Percentiles rank a stretch among this genome's conserved stretches.
Conservation (phyloP, 2,329 filamentous ascomycete species). For the Penicillium frequentans region DNA sequence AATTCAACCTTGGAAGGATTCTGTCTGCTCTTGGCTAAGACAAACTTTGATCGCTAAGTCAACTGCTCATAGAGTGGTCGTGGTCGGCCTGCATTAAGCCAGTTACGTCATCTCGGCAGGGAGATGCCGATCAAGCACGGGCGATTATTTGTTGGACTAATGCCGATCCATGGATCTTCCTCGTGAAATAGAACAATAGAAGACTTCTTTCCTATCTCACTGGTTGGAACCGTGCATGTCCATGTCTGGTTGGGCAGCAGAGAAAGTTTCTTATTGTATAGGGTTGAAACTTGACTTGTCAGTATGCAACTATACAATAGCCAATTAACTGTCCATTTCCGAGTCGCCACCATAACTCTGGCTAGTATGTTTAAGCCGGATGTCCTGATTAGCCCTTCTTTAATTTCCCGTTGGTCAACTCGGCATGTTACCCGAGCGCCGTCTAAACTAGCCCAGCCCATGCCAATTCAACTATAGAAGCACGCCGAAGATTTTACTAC, state of each 20-base stretch:
- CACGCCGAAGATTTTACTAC: background rate
- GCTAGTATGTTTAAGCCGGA: background rate
- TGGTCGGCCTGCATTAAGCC: background rate
- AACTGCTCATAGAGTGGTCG: slow-evolving; percentile 2
- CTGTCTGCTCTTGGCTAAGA: background rate
- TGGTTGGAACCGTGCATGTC: background rate
- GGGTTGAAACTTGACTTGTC: background rate
- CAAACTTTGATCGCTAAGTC: background rate
- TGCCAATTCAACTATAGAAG: background rate
- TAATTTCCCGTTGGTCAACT: background rate
- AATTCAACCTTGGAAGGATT: background rate
- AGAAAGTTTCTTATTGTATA: background rate
- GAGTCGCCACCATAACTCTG: background rate
- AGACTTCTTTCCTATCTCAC: background rate
- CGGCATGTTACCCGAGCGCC: background rate
- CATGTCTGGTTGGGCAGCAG: background rate
- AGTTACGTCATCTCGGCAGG: slow-evolving; percentile 19
- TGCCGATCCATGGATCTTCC: background rate
- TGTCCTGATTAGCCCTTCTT: background rate
- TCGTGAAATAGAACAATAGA: background rate
- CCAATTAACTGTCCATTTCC: background rate
- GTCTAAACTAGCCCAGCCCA: background rate
- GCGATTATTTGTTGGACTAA: background rate
- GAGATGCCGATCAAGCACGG: slow-evolving; percentile 11
- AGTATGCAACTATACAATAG: background rate